Base-by-base conservation (phyloP, 257 asterid species). In the Solanum bukasovii region DNA sequence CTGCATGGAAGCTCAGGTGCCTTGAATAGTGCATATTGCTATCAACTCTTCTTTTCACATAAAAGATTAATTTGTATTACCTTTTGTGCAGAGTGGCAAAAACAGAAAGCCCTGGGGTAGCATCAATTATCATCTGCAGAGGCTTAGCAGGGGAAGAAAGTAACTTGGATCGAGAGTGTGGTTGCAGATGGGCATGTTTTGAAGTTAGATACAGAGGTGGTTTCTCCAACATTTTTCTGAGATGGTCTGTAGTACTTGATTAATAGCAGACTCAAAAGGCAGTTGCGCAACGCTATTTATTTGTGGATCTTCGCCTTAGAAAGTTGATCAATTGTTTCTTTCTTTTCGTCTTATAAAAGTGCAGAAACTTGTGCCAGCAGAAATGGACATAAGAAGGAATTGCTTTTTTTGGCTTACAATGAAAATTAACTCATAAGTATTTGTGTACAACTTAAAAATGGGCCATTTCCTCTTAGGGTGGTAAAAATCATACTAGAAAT, bases 1-100 rank as follows among this genome's bases (percentile, higher is more conserved):
- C 49, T 97, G 98, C 94, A 93, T 96, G 99, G 95, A 94, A 68
- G 94, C 96, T 87, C 99, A 96, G 98, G 99, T 96, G 31, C 21
- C 1, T 31, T 87, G 59, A 12, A 37, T n/a, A 16, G 34, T 42
- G 10, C 13, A 4, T 37, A n/a, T 61, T 42, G 68, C 25, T 23
- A 16, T 29, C 4, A 31, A 49, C 46, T 82, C 6, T 21, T 35
- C 44, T 29, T 82, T 59, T 61, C 44, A 5, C 65, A 49, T 81
- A 2, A 4, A 81, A 81, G 68, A 9, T 29, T 27, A 9, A 81
- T 81, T 31, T 49, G 44, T 13, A 11, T 27, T 77, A 82, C 56
- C 9, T 21, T 67, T 25, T 21, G 31, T 85, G 89, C 96, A 97
- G 99, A 90, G 92, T 81, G 90, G 91, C 89, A 93, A 91, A 86